Base-by-base conservation (phyloP, 805 yeast genomes). In the Candida oleophila region DNA sequence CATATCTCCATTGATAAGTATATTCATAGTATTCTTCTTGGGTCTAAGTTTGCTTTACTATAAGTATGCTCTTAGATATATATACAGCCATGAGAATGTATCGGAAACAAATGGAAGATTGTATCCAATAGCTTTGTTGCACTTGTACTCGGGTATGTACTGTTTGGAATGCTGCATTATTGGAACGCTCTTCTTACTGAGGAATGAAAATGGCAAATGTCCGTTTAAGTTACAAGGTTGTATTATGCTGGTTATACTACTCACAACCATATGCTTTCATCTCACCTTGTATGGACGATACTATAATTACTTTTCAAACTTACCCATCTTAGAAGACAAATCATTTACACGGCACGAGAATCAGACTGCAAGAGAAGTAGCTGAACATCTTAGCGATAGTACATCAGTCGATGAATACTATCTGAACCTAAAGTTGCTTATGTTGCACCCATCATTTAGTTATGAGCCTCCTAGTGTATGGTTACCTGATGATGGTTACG, bases 101-200 rank as follows among this genome's bases (percentile, higher is more conserved):
- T 77, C 86, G 2, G 92, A 86, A 55, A 82, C 89, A 0, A 66
- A 72, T 55, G 97, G 96, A 0, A 73, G 70, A 48, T 69, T 86
- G 39, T 90, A 87, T 61, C 87, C 94, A 1, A 71, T 72, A 2
- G 95, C 96, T 0, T 64, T 90, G 16, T 74, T 85, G 47, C 96
- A 89, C 47, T 63, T 90, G 38, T 89, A 86, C 56, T 73, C 87
- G 0, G 97, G 97, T 0, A 66, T 90, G 1, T 90, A 90, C 61
- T 87, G 90, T 56, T 71, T 88, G 57, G 95, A 90, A 57, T 70
- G 85, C 33, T 86, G 91, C 51, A 64, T 90, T 55, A 75, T 87
- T 37, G 97, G 97, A 0, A 66, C 89, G 8, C 83, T 88, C 54
- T 77, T 87, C 37, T 63, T 87, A 14, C 83, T 84, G 50, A 70